These are phyloP conservation scores for Xylaria sp. DNA, from an alignment of 2,329 filamentous ascomycete genomes.

Conservation along the genomic window DNA sequence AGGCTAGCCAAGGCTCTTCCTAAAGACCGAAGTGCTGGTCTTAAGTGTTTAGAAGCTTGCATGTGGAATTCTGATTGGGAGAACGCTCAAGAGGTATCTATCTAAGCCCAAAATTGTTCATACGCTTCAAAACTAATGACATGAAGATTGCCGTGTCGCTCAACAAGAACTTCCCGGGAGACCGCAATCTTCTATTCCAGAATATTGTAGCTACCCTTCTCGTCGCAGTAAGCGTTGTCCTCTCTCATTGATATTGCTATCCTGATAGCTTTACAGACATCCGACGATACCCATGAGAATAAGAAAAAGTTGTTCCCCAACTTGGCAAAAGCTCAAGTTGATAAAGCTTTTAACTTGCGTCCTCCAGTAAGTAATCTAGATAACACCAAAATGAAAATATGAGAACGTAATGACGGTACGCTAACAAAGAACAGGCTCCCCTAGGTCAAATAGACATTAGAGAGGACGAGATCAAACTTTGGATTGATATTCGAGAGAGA, in stretches of 20 bases:
- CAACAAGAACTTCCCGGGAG: conserved; percentile 61
- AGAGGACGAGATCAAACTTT: conserved; percentile 42
- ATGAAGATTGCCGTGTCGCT: conserved; percentile 63
- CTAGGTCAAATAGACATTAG: conserved; percentile 22
- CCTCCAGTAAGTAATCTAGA: conserved; percentile 9
- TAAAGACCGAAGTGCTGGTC: conserved; percentile 55
- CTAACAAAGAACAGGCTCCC: conserved; percentile 12
- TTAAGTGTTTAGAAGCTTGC: conserved; percentile 63
- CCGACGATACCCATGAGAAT: conserved; percentile 52
- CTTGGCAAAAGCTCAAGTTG: conserved; percentile 52
- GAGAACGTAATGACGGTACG: conserved; percentile 29
- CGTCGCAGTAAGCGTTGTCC: conserved; percentile 56
- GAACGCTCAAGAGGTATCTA: conserved; percentile 65
- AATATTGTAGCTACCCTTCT: conserved; percentile 65
- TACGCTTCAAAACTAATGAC: conserved; percentile 19
- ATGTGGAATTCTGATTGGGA: conserved; percentile 65
- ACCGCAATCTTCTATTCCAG: conserved; percentile 63
- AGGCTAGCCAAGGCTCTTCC: conserved; percentile 65
- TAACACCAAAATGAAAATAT: neutral
- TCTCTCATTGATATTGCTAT: neutral
- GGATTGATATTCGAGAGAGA: conserved; percentile 40
- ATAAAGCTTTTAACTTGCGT: conserved; percentile 43
- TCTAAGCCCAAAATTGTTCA: neutral
- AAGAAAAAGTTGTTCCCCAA: conserved; percentile 64
- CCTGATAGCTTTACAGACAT: conserved; percentile 35